phyloP scores from a whole-genome alignment of 2,329 filamentous ascomycete genomes.

The Cryphonectria naterciae region DNA sequence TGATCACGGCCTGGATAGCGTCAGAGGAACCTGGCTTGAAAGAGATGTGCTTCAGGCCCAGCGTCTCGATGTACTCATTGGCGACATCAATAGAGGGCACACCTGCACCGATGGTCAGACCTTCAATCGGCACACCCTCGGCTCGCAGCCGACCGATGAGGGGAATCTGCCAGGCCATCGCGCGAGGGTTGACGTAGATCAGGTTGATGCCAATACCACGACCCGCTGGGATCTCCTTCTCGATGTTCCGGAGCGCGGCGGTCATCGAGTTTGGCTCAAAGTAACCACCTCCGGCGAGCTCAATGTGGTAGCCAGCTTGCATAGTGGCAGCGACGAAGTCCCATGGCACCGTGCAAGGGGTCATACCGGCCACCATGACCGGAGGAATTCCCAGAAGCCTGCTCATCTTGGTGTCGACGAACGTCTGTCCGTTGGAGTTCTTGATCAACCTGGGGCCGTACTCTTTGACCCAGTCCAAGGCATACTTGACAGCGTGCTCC shows the following conservation, averaged over 20 bases:
- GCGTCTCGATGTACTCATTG: constrained; percentile 89
- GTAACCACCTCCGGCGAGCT: constrained; percentile 88
- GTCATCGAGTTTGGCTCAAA: constrained; percentile 84
- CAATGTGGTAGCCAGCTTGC: constrained; percentile 94
- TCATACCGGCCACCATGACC: constrained; percentile 93
- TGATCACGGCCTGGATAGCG: constrained; percentile 86
- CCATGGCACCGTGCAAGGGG: constrained; percentile 84
- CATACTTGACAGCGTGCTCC: constrained; percentile 91
- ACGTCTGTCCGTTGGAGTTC: constrained; percentile 86
- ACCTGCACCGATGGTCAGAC: constrained; percentile 89
- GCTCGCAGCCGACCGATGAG: constrained; percentile 78
- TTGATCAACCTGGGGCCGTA: constrained; percentile 91
- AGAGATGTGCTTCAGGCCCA: constrained; percentile 88
- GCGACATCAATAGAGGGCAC: constrained; percentile 93
- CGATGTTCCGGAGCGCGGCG: constrained; percentile 80
- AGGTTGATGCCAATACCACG: constrained; percentile 88
- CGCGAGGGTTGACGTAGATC: constrained; percentile 87
- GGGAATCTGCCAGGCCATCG: constrained; percentile 92
- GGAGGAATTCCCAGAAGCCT: constrained; percentile 82
- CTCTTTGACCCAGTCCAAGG: constrained; percentile 96
- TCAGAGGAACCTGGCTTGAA: constrained; percentile 94
- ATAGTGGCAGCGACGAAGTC: constrained; percentile 91
- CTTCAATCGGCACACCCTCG: constrained; percentile 88
- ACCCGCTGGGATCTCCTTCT: constrained; percentile 79
- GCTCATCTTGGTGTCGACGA: constrained; percentile 96